A percentile compares a stretch with the other conserved stretches of the same genome.
Conservation (phyloP, 1,284 basidiomycete genomes). For the Pulveroboletus ridleyi region DNA sequence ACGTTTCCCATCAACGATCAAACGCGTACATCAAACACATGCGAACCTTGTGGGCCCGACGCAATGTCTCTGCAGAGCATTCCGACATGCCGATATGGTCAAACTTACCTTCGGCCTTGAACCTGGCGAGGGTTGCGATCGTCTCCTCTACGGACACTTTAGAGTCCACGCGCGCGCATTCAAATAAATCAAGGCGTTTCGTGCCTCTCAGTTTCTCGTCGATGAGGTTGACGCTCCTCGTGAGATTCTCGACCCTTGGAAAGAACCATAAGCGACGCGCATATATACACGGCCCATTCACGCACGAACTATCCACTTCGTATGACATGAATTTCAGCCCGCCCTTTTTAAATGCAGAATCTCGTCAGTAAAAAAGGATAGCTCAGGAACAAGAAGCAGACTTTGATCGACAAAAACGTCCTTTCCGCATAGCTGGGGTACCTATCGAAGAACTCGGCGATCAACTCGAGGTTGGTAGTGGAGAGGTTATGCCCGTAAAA, state of each 20-base stretch:
- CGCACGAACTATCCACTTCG: constrained; percentile 22
- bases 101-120: constrained; percentile 50
- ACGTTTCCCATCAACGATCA: not conserved
- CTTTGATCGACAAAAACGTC: constrained; percentile 52
- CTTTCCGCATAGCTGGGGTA: constrained; percentile 60
- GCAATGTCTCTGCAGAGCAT: constrained; percentile 53
- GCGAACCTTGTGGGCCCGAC: constrained; percentile 48
- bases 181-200: constrained; percentile 57
- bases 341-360: constrained; percentile 11
- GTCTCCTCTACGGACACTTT: constrained; percentile 44
- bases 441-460: constrained; percentile 51
- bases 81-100: constrained; percentile 62
- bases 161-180: constrained; percentile 47
- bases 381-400: constrained; percentile 8
- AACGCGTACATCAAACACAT: not conserved
- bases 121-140: constrained; percentile 37
- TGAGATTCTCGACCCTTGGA: constrained; percentile 43
- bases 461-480: constrained; percentile 47
- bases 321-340: constrained; percentile 4
- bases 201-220: constrained; percentile 48
- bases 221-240: constrained; percentile 46
- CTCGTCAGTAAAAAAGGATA: not conserved
- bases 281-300: not conserved
- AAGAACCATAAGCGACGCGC: not conserved
- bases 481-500: constrained; percentile 39